Evolutionary conservation across 169 alveolate species (phyloP).

Genomic region (Babesia divergens): DNA sequence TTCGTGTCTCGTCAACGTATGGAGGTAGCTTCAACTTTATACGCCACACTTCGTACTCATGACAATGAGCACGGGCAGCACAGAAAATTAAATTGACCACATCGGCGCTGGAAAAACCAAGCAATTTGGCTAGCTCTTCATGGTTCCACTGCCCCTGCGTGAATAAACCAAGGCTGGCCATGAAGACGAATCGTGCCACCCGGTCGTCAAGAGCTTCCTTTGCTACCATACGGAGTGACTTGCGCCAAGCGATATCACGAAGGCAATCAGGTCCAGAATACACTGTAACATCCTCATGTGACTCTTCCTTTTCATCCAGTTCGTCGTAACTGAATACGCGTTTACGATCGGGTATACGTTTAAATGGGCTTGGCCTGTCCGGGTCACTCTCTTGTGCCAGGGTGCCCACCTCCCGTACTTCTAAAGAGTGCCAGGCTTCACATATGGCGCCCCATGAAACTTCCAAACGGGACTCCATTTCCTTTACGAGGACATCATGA

Average conservation of each 20-base stretch:
- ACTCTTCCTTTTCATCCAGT: background rate
- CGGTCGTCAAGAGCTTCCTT: slow-evolving; percentile 61
- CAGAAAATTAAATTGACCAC: slow-evolving; percentile 30
- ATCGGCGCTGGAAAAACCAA: slow-evolving; percentile 17
- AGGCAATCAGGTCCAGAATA: background rate
- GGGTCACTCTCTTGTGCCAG: background rate
- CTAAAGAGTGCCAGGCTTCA: background rate
- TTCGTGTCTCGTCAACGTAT: slow-evolving; percentile 17
- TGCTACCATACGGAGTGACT: slow-evolving; percentile 30
- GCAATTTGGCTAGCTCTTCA: slow-evolving; percentile 14
- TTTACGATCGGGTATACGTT: background rate
- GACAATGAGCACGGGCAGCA: slow-evolving; percentile 34
- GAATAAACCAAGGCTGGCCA: slow-evolving; percentile 38
- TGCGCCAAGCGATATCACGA: background rate
- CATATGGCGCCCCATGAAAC: background rate
- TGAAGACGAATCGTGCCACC: slow-evolving; percentile 54
- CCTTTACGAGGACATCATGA: background rate
- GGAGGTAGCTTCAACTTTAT: slow-evolving; percentile 54
- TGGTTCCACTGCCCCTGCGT: background rate
- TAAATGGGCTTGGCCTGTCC: background rate
- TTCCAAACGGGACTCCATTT: background rate
- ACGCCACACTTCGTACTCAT: slow-evolving; percentile 49
- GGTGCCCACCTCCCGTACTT: background rate
- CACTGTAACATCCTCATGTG: background rate
- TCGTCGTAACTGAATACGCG: background rate